Evolutionary conservation across 2,329 filamentous ascomycete species (phyloP).

Genomic region (Trichoderma koningiopsis): DNA sequence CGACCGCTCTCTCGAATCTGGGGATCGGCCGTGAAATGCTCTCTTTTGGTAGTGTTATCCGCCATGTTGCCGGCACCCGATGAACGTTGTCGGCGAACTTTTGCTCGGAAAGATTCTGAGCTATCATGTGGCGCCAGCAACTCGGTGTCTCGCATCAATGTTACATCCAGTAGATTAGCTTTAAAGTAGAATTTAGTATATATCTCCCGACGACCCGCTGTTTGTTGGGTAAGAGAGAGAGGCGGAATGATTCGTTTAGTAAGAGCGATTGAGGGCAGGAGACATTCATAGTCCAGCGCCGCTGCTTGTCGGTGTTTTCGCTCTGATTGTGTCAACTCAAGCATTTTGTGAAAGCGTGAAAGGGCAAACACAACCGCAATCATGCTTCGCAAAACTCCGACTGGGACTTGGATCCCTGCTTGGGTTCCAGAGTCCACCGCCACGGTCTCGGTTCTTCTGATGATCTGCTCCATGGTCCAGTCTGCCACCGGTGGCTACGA

Average conservation of each 20-base stretch:
- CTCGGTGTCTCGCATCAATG: background rate
- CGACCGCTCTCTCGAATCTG: background rate
- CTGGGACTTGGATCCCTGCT: conserved; percentile 51
- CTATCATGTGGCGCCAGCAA: background rate
- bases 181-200: background rate
- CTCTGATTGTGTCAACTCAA: background rate
- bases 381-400: conserved; percentile 31
- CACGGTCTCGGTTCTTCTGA: conserved; percentile 43
- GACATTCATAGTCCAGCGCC: background rate
- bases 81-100: conserved; percentile 19
- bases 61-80: conserved; percentile 13
- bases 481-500: conserved; percentile 45
- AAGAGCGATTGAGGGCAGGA: background rate
- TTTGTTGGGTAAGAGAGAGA: background rate
- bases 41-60: background rate
- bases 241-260: background rate
- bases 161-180: background rate
- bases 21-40: background rate
- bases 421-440: conserved; percentile 49
- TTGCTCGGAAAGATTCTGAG: conserved; percentile 6
- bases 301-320: background rate
- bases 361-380: background rate
- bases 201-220: background rate
- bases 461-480: conserved; percentile 49
- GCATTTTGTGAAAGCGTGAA: background rate